Evolutionary conservation across 2,329 filamentous ascomycete species (phyloP).

Genomic region (Alternaria gansuensis): DNA sequence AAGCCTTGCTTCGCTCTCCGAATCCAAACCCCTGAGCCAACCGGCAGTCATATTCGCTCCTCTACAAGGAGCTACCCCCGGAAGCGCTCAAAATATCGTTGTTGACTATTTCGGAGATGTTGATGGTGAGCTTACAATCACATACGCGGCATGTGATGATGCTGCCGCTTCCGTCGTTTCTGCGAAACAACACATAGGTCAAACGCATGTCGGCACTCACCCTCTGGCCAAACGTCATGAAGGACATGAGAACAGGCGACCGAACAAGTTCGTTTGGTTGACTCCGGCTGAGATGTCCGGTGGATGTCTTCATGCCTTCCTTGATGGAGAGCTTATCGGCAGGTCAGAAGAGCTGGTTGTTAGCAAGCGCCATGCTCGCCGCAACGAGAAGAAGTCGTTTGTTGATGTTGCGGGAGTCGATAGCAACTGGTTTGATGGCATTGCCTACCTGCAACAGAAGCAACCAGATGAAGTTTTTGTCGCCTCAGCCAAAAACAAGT

Average conservation of each 20-base stretch:
- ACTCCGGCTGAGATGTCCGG: constrained; percentile 45
- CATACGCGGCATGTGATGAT: constrained; percentile 33
- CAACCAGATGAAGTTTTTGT: constrained; percentile 61
- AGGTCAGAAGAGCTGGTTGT: constrained; percentile 42
- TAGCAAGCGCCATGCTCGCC: constrained; percentile 32
- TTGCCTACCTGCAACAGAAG: constrained; percentile 63
- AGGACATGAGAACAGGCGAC: constrained; percentile 24
- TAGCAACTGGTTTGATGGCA: constrained; percentile 70
- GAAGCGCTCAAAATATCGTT: constrained; percentile 28
- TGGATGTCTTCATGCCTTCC: constrained; percentile 55
- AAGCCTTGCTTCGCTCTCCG: constrained; percentile 1
- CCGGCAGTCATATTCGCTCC: constrained; percentile 1
- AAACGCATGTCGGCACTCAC: constrained; percentile 34
- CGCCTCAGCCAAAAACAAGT: constrained; percentile 61
- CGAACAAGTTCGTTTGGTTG: constrained; percentile 54
- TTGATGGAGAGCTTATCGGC: constrained; percentile 46
- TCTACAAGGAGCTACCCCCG: neutral
- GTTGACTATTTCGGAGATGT: constrained; percentile 28
- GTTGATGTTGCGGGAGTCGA: constrained; percentile 62
- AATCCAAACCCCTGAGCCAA: neutral
- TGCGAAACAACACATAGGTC: constrained; percentile 27
- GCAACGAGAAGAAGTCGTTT: constrained; percentile 36
- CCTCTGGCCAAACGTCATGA: constrained; percentile 32
- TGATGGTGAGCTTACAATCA: constrained; percentile 34
- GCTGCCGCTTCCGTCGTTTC: constrained; percentile 7